Evolutionary conservation across 1,139 yeast genomes (phyloP).

Genomic region (Geotrichum bryndzae): DNA sequence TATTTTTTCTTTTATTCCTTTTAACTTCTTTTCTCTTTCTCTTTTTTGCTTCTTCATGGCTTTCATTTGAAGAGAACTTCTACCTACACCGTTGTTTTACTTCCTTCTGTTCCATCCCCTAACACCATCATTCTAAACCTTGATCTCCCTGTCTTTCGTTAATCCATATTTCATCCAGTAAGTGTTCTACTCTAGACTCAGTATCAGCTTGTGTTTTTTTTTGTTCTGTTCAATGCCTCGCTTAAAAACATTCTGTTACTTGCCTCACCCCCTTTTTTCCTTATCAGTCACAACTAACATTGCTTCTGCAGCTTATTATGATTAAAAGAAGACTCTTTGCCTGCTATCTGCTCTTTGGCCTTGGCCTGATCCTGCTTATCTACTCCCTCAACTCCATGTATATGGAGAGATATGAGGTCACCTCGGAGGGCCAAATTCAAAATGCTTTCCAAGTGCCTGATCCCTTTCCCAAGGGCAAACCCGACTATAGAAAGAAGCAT

Average conservation of each 20-base stretch:
- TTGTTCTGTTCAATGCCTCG: neutral
- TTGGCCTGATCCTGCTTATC: slow-evolving; percentile 14
- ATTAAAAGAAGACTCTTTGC: slow-evolving; percentile 17
- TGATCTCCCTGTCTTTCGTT: neutral
- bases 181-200: neutral
- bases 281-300: neutral
- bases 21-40: neutral
- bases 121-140: neutral
- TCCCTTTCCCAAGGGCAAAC: slow-evolving; percentile 19
- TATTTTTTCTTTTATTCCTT: too few relatives aligned
- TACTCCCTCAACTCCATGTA: slow-evolving; percentile 17
- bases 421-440: slow-evolving; percentile 13
- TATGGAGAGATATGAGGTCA: slow-evolving; percentile 14
- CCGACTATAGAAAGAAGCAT: slow-evolving; percentile 16
- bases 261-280: neutral
- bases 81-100: neutral
- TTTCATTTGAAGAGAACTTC: neutral
- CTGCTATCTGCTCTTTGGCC: slow-evolving; percentile 15
- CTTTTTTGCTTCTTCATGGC: neutral
- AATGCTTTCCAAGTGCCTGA: slow-evolving; percentile 15
- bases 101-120: neutral
- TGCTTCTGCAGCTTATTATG: slow-evolving; percentile 3
- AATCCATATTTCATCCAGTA: neutral
- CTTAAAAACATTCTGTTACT: neutral
- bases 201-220: neutral